Base-by-base conservation (phyloP, 345 rosid species). In the Boechera divaricarpa region DNA sequence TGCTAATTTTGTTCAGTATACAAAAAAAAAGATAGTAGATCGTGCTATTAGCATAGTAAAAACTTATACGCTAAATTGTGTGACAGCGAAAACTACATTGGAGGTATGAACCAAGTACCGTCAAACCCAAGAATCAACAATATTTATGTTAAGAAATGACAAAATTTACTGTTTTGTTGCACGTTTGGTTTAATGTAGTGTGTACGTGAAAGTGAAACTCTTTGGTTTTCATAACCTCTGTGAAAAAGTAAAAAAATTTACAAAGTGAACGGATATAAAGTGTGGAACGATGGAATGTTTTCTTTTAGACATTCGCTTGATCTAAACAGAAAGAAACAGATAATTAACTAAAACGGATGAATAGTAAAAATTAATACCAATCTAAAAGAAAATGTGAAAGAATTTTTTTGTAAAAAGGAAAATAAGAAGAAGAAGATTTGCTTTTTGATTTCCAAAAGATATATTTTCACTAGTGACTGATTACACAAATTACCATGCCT, bases 401-500 rank as follows among this genome's bases (percentile, higher is more conserved):
- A n/a, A n/a, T 52, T 62, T 47, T 62, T 24, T 21, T 21, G 0
- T 9, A 52, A 21, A 10, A 47, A 3, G 29, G 24, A 21, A 21
- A 21, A 12, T 4, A 11, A 51, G 7, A 28, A 39, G 13, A 41
- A 12, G 3, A 47, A 15, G 31, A 28, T 0, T 61, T 56, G 68
- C 48, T 59, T 72, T 58, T 57, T 57, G 54, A 47, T 56, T 55
- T 31, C 39, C 54, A 64, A 77, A 77, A 77, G 77, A 70, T 47
- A 63, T 55, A 63, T 77, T 77, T 77, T 70, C 53, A 49, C 70
- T 36, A 29, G 38, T 55, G 77, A 49, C 62, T 47, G 74, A 47
- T 72, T 66, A 72, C 81, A 78, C 81, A 63, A 77, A 70, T 71
- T 36, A 47, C 77, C 42, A 70, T 55, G 72, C 1, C 62, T 31